Evolutionary conservation across 768 basidiomycete species (phyloP), one percentile per base, ranked within the genome.

Genomic region (Rhodotorula sphaerocarpa): DNA sequence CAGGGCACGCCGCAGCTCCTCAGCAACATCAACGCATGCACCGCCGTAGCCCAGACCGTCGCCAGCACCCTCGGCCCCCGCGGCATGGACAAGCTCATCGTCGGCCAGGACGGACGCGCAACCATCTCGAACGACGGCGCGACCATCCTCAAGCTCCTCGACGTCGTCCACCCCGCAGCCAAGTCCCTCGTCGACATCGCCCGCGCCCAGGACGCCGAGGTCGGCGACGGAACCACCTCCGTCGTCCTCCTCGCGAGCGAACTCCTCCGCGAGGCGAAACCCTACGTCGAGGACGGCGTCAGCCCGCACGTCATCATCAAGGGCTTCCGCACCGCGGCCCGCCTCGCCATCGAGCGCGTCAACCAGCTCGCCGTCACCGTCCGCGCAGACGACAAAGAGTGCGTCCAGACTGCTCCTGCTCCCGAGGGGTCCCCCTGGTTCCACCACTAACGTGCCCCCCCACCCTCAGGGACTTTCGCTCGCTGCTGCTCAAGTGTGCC

Each of bases 81-180:
- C 63, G 95, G 95, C 66, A 97, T 99, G 95, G 95, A 99, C 76
- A 97, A 96, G 75, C 80, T 97, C 48, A 71, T 71, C 57, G 93
- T 96, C 3, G 86, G 86, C 64, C 86, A 88, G 62, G 83, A 91
- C 59, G 93, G 95, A 53, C 87, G 92, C 64, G 90, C 95, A 14
- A 93, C 95, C 78, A 99, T 99, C 74, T 97, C 95, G 27, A 99
- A 99, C 76, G 95, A 99, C 82, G 95, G 95, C 61, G 95, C 95
- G 41, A 99, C 95, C 64, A 95, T 99, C 74, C 80, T 99, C 73
- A 93, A 95, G 76, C 81, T 99, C 63, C 82, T 99, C 65, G 95
- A 99, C 68, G 92, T 99, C 74, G 86, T 99, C 3, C 95, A 99
- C 76, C 95, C 95, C 50, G 93, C 95, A 59, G 95, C 95, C 27